These are phyloP conservation scores for Ichthyophthirius multifiliis DNA, from an alignment of 169 alveolate species.

Conservation along the genomic window DNA sequence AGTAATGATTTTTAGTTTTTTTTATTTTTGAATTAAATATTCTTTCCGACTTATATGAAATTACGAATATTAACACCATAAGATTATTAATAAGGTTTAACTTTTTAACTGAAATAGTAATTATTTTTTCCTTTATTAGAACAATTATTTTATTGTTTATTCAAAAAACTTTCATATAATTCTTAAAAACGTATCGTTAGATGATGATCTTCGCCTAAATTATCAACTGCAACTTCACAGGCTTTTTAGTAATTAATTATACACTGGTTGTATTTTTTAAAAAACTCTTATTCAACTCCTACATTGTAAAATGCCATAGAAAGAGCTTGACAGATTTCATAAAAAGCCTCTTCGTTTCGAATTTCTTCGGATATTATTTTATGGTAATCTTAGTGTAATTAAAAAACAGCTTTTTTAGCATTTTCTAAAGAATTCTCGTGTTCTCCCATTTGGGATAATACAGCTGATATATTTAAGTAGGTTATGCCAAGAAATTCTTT, in stretches of 20 bases:
- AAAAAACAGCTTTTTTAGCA: constrained; percentile 17
- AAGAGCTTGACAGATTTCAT: background rate
- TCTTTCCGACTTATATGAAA: too few relatives aligned
- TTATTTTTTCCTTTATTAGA: too few relatives aligned
- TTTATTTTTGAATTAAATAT: too few relatives aligned
- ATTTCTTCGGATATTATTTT: background rate
- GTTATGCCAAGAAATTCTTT: constrained; percentile 5
- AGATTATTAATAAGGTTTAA: too few relatives aligned
- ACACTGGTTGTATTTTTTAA: background rate
- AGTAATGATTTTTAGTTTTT: too few relatives aligned
- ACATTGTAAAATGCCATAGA: constrained; percentile 17
- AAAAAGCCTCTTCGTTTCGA: background rate
- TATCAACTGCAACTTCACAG: constrained; percentile 13
- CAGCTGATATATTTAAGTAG: background rate
- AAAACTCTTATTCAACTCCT: constrained; percentile 14
- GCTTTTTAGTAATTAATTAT: constrained; percentile 7
- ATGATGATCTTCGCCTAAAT: background rate
- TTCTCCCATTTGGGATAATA: constrained; percentile 7
- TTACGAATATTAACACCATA: too few relatives aligned
- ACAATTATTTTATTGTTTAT: too few relatives aligned
- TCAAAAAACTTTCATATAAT: too few relatives aligned
- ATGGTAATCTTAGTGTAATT: constrained; percentile 6
- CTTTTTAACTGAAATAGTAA: too few relatives aligned
- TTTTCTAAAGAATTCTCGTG: constrained; percentile 19
- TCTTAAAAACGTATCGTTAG: background rate